Conservation (phyloP, 495 filamentous ascomycete species). For the Extremus antarcticus region DNA sequence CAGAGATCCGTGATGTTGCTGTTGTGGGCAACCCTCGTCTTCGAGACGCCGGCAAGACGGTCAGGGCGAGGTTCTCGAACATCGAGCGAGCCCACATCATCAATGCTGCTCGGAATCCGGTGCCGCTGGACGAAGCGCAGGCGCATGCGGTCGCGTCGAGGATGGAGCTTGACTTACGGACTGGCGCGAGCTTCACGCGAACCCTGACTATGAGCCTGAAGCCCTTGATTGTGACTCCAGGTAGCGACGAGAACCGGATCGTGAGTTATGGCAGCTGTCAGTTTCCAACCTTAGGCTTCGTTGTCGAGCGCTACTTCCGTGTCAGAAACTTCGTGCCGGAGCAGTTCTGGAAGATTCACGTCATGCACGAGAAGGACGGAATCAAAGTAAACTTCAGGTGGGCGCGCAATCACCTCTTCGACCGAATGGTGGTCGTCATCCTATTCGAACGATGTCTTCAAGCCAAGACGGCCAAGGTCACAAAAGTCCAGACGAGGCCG, state of each 20-base stretch:
- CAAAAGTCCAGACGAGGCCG: constrained; percentile 74
- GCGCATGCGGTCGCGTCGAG: constrained; percentile 79
- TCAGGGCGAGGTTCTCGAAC: constrained; percentile 85
- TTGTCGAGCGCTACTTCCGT: constrained; percentile 87
- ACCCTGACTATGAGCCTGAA: constrained; percentile 67
- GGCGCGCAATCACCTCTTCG: constrained; percentile 74
- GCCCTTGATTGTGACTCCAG: constrained; percentile 46
- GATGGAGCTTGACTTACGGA: constrained; percentile 85
- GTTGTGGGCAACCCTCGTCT: constrained; percentile 58
- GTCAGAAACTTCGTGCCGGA: constrained; percentile 92
- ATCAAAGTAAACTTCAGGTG: constrained; percentile 80
- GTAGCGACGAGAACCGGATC: constrained; percentile 36
- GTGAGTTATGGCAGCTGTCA: constrained; percentile 98
- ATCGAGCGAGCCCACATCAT: constrained; percentile 92
- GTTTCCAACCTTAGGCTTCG: constrained; percentile 92
- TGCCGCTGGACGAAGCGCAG: constrained; percentile 72
- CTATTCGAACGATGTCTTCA: constrained; percentile 74
- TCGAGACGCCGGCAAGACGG: constrained; percentile 44
- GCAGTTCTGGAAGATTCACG: constrained; percentile 81
- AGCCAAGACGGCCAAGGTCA: constrained; percentile 69
- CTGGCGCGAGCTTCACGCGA: constrained; percentile 87
- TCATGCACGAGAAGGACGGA: constrained; percentile 63
- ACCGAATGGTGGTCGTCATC: constrained; percentile 67
- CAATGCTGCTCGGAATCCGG: constrained; percentile 64
- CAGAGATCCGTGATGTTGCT: constrained; percentile 81